Base-by-base conservation (phyloP, 345 rosid genomes). In the Pelargonium nanum region DNA sequence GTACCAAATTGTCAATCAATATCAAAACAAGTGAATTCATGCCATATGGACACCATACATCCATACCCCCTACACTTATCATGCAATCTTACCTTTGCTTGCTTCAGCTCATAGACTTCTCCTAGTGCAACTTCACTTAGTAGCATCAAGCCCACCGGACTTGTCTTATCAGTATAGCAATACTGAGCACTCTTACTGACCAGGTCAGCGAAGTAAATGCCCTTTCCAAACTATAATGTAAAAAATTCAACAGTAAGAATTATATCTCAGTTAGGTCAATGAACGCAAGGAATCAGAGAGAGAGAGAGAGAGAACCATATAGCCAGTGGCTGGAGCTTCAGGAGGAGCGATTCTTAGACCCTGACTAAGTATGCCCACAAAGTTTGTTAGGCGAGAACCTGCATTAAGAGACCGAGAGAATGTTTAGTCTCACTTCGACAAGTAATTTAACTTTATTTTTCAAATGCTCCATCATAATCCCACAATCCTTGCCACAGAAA, bases 101-200 rank as follows among this genome's bases (percentile, higher is more conserved):
- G 84, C 71, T 80, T 93, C 68, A 87, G 81, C 74, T 87, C 96
- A 58, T 85, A 79, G 20, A 87, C 58, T 60, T 89, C 94, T 55
- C 99, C 96, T 55, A 87, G 70, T 59, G 96, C 89, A 71, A 93
- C 97, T 76, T 93, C 96, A 63, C 97, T 93, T 61, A 93, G 74
- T 63, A 93, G 80, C 99, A 87, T 87, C 54, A 87, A 78, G 56
- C 96, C 99, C 77, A 87, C 91, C 3, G 94, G 96, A 77, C 70
- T 85, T 59, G 77, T 74, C 86, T 78, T 85, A 61, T 77, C 76
- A 13, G 97, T 84, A 74, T 19, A 87, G 81, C 98, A 92, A 72
- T 87, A 89, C 75, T 87, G 97, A 66, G 99, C 96, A 83, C 99
- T 89, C 84, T 93, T 93, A 65, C 99, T 93, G 70, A 93, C 97